phyloP scores from a whole-genome alignment of 768 basidiomycete genomes.

The Paxillus involutus region DNA sequence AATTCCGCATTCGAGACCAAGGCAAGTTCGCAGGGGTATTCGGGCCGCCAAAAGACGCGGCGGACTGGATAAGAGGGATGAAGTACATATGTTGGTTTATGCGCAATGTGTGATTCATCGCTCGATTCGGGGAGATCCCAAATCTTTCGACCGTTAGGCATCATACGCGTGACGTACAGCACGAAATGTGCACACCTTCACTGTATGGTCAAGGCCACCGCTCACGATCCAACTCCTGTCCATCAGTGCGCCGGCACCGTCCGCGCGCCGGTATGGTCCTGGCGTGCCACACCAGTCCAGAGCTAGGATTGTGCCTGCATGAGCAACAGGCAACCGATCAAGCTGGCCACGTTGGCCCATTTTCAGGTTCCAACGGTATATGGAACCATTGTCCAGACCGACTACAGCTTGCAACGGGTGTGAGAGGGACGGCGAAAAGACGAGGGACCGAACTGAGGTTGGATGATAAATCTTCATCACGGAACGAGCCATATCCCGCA shows the following conservation, averaged over 20 bases:
- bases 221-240: slow-evolving; percentile 73
- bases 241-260: slow-evolving; percentile 12
- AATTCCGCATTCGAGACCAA: slow-evolving; percentile 67
- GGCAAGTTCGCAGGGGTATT: slow-evolving; percentile 73
- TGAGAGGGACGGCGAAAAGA: slow-evolving; percentile 65
- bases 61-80: slow-evolving; percentile 76
- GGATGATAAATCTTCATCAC: slow-evolving; percentile 72
- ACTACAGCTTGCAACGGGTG: slow-evolving; percentile 69
- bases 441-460: slow-evolving; percentile 63
- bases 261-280: slow-evolving; percentile 12
- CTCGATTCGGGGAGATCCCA: slow-evolving; percentile 59
- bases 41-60: slow-evolving; percentile 74
- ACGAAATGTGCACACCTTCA: slow-evolving; percentile 51
- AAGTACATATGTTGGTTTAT: slow-evolving; percentile 66
- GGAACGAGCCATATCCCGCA: slow-evolving; percentile 69
- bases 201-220: slow-evolving; percentile 74
- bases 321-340: slow-evolving; percentile 73
- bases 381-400: slow-evolving; percentile 68
- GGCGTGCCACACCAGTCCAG: slow-evolving; percentile 65
- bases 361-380: slow-evolving; percentile 78
- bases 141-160: slow-evolving; percentile 40
- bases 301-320: slow-evolving; percentile 67
- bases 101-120: slow-evolving; percentile 53
- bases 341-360: slow-evolving; percentile 75
- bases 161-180: background rate